phyloP scores from a whole-genome alignment of 2,329 filamentous ascomycete genomes.

The Venturiaceae sp. region DNA sequence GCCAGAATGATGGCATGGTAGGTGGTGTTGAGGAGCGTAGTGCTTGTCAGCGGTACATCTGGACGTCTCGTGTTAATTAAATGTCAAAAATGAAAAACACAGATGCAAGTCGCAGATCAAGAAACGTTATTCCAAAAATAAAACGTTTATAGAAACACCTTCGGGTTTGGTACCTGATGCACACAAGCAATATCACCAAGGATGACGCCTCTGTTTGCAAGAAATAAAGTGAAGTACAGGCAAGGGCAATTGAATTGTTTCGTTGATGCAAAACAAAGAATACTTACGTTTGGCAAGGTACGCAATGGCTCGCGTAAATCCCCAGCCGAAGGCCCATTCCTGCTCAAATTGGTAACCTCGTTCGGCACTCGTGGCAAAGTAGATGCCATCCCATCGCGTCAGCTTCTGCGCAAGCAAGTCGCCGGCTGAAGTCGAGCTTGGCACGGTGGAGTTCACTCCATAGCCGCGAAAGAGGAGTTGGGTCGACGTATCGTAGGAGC shows the following conservation, averaged over 20 bases:
- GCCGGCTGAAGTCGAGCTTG: constrained; percentile 7
- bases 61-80: constrained; percentile 3
- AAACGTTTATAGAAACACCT: neutral
- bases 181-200: neutral
- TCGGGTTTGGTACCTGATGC: neutral
- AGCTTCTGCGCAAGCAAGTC: constrained; percentile 44
- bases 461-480: constrained; percentile 24
- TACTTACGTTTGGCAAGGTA: constrained; percentile 30
- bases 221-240: neutral
- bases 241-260: neutral
- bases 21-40: constrained; percentile 11
- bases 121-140: neutral
- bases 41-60: constrained; percentile 8
- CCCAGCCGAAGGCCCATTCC: constrained; percentile 72
- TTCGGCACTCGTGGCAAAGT: constrained; percentile 55
- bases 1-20: constrained; percentile 54
- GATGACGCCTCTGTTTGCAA: neutral
- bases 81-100: constrained; percentile 8
- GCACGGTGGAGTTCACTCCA: constrained; percentile 6
- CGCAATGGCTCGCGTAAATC: constrained; percentile 37
- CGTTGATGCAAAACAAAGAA: neutral
- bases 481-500: constrained; percentile 70
- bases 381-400: constrained; percentile 73
- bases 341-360: constrained; percentile 66
- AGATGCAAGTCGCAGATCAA: neutral